phyloP scores from a whole-genome alignment of 805 yeast genomes.

The Cyberlindnera mycetangii region DNA sequence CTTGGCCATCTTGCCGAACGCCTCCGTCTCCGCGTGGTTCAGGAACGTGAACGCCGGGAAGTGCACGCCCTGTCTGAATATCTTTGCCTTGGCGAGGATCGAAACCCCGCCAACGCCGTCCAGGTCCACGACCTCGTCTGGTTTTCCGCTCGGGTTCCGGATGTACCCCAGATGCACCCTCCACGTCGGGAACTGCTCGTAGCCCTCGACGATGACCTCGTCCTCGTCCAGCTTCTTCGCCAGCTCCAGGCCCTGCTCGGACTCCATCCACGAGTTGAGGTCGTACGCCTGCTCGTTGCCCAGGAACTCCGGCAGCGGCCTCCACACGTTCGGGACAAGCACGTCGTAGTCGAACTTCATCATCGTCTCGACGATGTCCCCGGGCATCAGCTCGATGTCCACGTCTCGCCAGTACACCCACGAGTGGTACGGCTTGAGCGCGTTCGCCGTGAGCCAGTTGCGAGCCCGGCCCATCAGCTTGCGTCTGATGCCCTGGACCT shows the following conservation, averaged over 20 bases:
- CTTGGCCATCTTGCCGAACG: constrained; percentile 78
- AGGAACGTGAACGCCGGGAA: constrained; percentile 82
- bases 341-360: constrained; percentile 72
- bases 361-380: constrained; percentile 67
- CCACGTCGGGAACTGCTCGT: constrained; percentile 84
- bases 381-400: constrained; percentile 81
- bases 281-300: constrained; percentile 94
- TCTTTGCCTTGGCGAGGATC: constrained; percentile 67
- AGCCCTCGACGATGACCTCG: constrained; percentile 86
- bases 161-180: constrained; percentile 77
- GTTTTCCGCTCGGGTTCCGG: constrained; percentile 58
- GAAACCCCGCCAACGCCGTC: constrained; percentile 92
- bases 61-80: constrained; percentile 75
- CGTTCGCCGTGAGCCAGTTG: constrained; percentile 75
- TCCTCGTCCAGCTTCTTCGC: constrained; percentile 68
- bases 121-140: constrained; percentile 60
- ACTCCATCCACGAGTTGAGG: constrained; percentile 94
- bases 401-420: constrained; percentile 94
- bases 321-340: constrained; percentile 88
- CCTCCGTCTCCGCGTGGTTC: constrained; percentile 88
- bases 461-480: constrained; percentile 86
- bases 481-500: constrained; percentile 80
- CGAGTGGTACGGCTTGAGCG: constrained; percentile 78
- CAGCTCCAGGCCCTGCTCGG: constrained; percentile 66
- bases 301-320: constrained; percentile 90